These are phyloP conservation scores for Canariomyces notabilis DNA, from an alignment of 2,329 filamentous ascomycete genomes.

Conservation along the genomic window DNA sequence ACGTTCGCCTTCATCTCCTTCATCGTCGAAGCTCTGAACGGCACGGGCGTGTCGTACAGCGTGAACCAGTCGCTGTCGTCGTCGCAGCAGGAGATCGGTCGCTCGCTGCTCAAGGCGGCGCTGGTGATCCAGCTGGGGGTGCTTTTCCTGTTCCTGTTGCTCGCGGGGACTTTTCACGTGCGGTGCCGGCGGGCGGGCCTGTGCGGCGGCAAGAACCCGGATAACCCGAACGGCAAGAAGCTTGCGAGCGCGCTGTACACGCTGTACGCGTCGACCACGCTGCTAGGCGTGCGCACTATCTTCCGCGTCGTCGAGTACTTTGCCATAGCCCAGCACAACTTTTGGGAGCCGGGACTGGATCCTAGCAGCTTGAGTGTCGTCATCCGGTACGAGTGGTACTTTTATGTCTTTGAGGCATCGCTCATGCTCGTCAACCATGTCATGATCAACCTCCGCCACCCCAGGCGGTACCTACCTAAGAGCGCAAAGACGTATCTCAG, in stretches of 20 bases:
- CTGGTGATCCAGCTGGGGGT: conserved; percentile 52
- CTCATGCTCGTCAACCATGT: conserved; percentile 48
- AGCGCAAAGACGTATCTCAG: conserved; percentile 45
- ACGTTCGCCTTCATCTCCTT: conserved; percentile 34
- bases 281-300: conserved; percentile 51
- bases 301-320: conserved; percentile 57
- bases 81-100: conserved; percentile 37
- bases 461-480: conserved; percentile 46
- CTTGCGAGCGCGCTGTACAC: conserved; percentile 38
- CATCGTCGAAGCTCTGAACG: conserved; percentile 20
- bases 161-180: conserved; percentile 46
- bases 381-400: conserved; percentile 53
- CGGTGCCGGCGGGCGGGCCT: conserved; percentile 36
- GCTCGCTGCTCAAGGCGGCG: conserved; percentile 45
- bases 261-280: conserved; percentile 45
- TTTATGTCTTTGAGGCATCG: conserved; percentile 51
- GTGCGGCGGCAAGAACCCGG: conserved; percentile 28
- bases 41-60: conserved; percentile 42
- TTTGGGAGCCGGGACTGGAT: conserved; percentile 35
- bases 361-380: conserved; percentile 37
- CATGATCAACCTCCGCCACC: conserved; percentile 47
- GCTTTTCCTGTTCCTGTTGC: conserved; percentile 42
- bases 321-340: conserved; percentile 38
- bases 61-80: conserved; percentile 40
- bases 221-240: too few species aligned